phyloP scores from a whole-genome alignment of 139 green algal species.

The Ettlia oleoabundans region DNA sequence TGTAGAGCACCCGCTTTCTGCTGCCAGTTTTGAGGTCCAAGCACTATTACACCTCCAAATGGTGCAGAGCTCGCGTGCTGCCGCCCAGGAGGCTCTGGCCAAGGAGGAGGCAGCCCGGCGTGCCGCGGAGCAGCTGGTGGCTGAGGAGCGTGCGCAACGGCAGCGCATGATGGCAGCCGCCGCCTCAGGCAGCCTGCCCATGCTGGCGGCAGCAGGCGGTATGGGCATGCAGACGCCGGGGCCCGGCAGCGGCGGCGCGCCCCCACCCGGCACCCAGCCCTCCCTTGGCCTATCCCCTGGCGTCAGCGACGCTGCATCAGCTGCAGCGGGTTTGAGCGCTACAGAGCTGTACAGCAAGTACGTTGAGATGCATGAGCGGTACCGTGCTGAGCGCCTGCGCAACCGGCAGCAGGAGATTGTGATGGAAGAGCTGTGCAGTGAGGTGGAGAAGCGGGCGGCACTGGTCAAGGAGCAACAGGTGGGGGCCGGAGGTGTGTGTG shows the following conservation, averaged over 20 bases:
- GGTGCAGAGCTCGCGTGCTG: constrained; percentile 28
- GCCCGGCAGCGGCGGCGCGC: not conserved
- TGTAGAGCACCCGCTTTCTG: not conserved
- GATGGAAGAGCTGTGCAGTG: constrained; percentile 56
- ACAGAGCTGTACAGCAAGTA: constrained; percentile 58
- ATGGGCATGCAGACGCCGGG: not conserved
- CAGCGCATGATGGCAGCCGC: constrained; percentile 51
- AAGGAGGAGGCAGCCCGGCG: constrained; percentile 14
- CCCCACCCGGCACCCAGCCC: not conserved
- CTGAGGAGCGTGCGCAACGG: constrained; percentile 44
- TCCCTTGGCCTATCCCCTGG: not conserved
- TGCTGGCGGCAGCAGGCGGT: constrained; percentile 14
- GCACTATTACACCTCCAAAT: no score
- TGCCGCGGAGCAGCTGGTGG: constrained; percentile 32
- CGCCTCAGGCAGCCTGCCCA: constrained; percentile 23
- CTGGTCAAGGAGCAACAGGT: constrained; percentile 55
- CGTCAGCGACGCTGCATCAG: not conserved
- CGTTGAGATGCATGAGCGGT: constrained; percentile 43
- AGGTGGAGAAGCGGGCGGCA: constrained; percentile 60
- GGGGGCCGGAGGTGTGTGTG: not conserved
- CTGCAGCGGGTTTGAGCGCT: not conserved
- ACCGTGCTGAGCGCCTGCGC: constrained; percentile 41
- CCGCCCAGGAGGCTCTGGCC: constrained; percentile 36
- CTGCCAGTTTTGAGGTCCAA: no score
- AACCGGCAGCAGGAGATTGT: constrained; percentile 53